These are phyloP conservation scores for Solanum hybrid DNA, from an alignment of 305 asterid species.

Conservation along the genomic window DNA sequence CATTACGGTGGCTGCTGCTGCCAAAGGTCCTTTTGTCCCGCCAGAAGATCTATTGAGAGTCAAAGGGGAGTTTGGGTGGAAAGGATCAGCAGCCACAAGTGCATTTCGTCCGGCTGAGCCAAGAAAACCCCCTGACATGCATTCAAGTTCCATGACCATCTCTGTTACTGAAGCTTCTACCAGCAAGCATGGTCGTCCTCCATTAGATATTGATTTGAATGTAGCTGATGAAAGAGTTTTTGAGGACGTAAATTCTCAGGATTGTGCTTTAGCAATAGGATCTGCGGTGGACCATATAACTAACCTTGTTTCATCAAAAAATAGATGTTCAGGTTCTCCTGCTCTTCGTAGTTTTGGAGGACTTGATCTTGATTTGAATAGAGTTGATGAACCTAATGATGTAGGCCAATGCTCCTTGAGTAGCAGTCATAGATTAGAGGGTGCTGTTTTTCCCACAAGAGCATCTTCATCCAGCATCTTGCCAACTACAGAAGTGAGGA, in stretches of 20 bases:
- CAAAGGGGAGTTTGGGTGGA: constrained; percentile 84
- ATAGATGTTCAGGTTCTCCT: constrained; percentile 6
- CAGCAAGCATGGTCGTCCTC: constrained; percentile 34
- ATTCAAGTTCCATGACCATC: constrained; percentile 15
- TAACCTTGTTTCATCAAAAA: constrained; percentile 10
- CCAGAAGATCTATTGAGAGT: constrained; percentile 72
- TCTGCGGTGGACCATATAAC: constrained; percentile 13
- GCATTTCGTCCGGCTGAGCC: constrained; percentile 98
- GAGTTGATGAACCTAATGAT: constrained; percentile 62
- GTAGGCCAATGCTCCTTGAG: constrained; percentile 42
- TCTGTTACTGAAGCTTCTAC: constrained; percentile 29
- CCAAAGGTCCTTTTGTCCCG: constrained; percentile 72
- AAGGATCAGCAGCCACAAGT: constrained; percentile 93
- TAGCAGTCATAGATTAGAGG: constrained; percentile 24
- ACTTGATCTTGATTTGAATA: constrained; percentile 59
- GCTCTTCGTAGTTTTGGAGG: constrained; percentile 24
- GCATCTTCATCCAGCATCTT: constrained; percentile 25
- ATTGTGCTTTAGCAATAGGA: constrained; percentile 21
- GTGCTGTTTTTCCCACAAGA: constrained; percentile 22
- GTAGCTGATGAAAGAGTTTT: constrained; percentile 62
- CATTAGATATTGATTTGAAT: constrained; percentile 73
- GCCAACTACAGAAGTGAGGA: constrained; percentile 30
- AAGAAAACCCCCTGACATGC: constrained; percentile 42
- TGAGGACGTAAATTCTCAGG: constrained; percentile 52
- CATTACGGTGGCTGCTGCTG: constrained; percentile 72